These are phyloP conservation scores for Apiospora malaysiana DNA, from an alignment of 2,329 filamentous ascomycete genomes.

Conservation along the genomic window DNA sequence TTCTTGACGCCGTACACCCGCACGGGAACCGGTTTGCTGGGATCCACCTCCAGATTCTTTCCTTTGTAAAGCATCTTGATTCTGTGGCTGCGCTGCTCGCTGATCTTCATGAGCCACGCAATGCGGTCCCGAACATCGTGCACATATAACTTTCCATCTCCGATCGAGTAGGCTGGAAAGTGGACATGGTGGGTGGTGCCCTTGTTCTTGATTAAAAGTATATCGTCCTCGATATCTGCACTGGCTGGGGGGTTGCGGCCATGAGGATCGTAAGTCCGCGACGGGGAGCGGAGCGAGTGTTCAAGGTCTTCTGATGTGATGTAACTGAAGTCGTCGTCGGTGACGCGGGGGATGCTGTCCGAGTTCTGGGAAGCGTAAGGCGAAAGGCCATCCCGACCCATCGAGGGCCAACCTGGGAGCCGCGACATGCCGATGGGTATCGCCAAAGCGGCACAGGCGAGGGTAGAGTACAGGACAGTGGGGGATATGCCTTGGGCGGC, in stretches of 20 bases:
- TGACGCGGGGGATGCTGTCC: constrained; percentile 65
- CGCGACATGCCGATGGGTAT: constrained; percentile 60
- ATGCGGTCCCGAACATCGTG: constrained; percentile 71
- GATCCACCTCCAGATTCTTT: constrained; percentile 63
- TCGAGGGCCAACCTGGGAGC: constrained; percentile 53
- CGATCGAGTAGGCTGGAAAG: constrained; percentile 78
- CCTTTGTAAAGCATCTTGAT: constrained; percentile 79
- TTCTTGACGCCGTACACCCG: constrained; percentile 67
- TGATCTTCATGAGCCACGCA: constrained; percentile 68
- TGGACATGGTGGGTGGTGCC: constrained; percentile 70
- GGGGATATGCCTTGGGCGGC: constrained; percentile 57
- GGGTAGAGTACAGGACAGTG: constrained; percentile 55
- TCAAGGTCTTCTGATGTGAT: constrained; percentile 79
- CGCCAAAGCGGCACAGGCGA: constrained; percentile 54
- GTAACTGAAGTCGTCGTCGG: constrained; percentile 80
- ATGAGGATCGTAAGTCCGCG: constrained; percentile 49
- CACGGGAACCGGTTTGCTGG: constrained; percentile 59
- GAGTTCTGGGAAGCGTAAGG: constrained; percentile 56
- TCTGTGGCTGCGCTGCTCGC: constrained; percentile 54
- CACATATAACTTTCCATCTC: constrained; percentile 72
- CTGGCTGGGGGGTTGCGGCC: constrained; percentile 40
- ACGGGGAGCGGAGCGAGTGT: constrained; percentile 44
- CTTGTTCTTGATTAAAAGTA: constrained; percentile 73
- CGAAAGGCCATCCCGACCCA: constrained; percentile 52
- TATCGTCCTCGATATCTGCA: constrained; percentile 64